These are phyloP conservation scores for Sordariomycetes sp. DNA, from an alignment of 2,329 filamentous ascomycete genomes.

Conservation along the genomic window DNA sequence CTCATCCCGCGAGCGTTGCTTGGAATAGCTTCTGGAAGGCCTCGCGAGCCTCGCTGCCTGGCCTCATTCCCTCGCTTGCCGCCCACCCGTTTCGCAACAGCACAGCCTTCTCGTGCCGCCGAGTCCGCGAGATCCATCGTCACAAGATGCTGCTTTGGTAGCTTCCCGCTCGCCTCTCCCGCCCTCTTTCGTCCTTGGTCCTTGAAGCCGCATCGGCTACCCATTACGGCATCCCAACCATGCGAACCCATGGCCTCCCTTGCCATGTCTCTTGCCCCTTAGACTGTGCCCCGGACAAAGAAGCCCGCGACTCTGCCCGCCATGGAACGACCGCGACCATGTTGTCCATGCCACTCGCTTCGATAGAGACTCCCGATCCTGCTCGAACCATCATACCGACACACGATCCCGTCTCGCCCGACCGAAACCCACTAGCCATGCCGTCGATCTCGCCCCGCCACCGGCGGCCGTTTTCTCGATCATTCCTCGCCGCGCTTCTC, in stretches of 20 bases:
- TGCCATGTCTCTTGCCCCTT: background rate
- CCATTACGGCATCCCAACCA: background rate
- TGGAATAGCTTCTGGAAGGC: background rate
- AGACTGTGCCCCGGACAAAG: background rate
- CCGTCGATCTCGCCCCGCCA: background rate
- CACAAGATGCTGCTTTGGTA: background rate
- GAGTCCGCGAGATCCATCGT: background rate
- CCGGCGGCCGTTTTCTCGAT: background rate
- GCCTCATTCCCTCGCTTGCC: background rate
- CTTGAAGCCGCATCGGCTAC: background rate
- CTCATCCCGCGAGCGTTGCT: background rate
- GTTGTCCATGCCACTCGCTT: background rate
- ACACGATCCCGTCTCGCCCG: background rate
- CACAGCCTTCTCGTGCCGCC: background rate
- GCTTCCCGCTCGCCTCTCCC: background rate
- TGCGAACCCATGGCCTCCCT: background rate
- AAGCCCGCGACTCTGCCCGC: background rate
- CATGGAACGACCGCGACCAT: background rate
- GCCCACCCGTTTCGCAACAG: background rate
- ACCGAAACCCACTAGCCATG: background rate
- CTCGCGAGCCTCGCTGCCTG: background rate
- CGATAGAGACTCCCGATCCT: background rate
- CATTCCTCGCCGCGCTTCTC: conserved; percentile 13
- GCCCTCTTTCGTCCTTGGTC: background rate
- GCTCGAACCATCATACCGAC: background rate